These are phyloP conservation scores for Geopyxis carbonaria DNA, from an alignment of 495 filamentous ascomycete species.

Conservation along the genomic window DNA sequence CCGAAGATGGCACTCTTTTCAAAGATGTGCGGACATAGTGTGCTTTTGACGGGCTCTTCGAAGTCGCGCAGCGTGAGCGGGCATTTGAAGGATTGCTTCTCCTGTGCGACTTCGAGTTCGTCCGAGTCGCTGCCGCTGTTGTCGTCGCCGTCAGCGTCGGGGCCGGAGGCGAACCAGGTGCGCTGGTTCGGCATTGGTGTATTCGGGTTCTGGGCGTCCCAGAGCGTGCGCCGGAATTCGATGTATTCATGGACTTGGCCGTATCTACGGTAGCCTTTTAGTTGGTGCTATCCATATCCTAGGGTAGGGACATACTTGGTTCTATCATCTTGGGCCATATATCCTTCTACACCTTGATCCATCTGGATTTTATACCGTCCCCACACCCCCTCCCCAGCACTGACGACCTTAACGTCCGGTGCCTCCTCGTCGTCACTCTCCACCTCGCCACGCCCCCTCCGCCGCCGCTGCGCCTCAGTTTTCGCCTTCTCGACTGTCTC, in stretches of 20 bases:
- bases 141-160: conserved; percentile 2
- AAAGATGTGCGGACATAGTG: conserved; percentile 15
- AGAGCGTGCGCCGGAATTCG: conserved; percentile 15
- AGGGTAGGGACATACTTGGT: conserved; percentile 6
- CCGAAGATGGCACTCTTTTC: conserved; percentile 12
- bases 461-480: not conserved
- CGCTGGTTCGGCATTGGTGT: conserved; percentile 8
- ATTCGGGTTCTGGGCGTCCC: conserved; percentile 16
- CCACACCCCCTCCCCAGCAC: not conserved
- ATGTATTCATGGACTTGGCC: conserved; percentile 8
- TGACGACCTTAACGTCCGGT: not conserved
- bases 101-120: conserved; percentile 20
- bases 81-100: conserved; percentile 15
- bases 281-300: not conserved
- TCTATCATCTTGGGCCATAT: conserved; percentile 3
- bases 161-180: conserved; percentile 13
- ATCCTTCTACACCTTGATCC: not conserved
- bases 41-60: conserved; percentile 14
- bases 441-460: not conserved
- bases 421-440: not conserved
- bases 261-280: conserved; percentile 9
- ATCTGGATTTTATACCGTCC: not conserved
- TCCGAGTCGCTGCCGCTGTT: too few species aligned
- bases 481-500: not conserved
- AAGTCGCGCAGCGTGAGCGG: conserved; percentile 17